Conservation (phyloP, 805 yeast genomes). For the Yamadazyma tumulicola region DNA sequence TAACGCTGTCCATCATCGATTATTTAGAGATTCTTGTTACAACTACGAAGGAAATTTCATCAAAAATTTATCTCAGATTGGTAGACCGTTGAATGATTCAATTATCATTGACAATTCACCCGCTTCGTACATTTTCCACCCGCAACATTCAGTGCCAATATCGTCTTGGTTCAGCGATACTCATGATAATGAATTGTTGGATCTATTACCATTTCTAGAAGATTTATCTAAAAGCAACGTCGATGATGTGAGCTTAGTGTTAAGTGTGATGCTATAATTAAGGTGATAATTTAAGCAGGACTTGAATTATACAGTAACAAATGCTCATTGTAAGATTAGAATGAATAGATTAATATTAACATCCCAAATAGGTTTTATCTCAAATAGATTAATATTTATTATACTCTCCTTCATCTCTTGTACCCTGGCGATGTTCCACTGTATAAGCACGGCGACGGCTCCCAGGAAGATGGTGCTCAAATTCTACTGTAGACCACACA, state of each 20-base stretch:
- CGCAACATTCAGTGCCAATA: constrained; percentile 95
- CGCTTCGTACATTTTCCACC: constrained; percentile 96
- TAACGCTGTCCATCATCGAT: constrained; percentile 77
- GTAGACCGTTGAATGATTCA: constrained; percentile 80
- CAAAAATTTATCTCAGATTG: constrained; percentile 89
- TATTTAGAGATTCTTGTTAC: constrained; percentile 92
- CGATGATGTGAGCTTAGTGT: constrained; percentile 78
- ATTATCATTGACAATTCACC: constrained; percentile 97
- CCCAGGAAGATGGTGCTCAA: no score
- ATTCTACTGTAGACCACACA: no score
- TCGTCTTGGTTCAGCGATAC: constrained; percentile 98
- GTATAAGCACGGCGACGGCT: no score
- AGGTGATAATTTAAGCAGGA: constrained; percentile 16
- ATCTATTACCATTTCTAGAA: constrained; percentile 84
- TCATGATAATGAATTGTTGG: constrained; percentile 92
- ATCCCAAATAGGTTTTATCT: no score
- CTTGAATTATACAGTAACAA: constrained; percentile 4
- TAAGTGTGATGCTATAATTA: constrained; percentile 63
- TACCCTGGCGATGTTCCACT: no score
- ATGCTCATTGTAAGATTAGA: constrained; percentile 1
- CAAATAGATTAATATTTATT: no score
- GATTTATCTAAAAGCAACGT: constrained; percentile 73
- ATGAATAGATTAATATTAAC: background rate
- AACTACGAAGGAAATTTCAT: constrained; percentile 93
- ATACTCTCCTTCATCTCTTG: no score